Conservation (phyloP, 768 basidiomycete species). For the Hydnum rufescens region DNA sequence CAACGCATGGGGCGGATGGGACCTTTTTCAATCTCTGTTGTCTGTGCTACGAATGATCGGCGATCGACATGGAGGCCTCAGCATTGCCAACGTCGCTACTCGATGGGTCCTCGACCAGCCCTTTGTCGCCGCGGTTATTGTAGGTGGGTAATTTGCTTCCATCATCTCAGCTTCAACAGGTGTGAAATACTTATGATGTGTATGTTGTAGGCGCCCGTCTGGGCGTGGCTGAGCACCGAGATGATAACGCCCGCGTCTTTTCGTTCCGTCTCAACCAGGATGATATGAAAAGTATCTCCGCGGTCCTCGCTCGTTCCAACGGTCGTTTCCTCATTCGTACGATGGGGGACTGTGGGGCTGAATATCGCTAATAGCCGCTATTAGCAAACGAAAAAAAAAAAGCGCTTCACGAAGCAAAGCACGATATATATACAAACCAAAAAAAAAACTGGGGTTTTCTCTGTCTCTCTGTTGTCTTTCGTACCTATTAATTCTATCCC, state of each 20-base stretch:
- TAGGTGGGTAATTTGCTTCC: conserved; percentile 28
- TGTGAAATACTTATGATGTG: no score
- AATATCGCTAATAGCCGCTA: conserved; percentile 35
- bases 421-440: no score
- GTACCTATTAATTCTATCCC: no score
- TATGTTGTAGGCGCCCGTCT: conserved; percentile 44
- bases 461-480: no score
- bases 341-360: conserved; percentile 70
- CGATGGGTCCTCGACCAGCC: conserved; percentile 67
- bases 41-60: conserved; percentile 39
- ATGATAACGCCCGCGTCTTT: conserved; percentile 47
- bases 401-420: no score
- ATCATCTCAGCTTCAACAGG: not conserved
- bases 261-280: conserved; percentile 33
- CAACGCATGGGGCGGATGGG: conserved; percentile 61
- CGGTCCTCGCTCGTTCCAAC: conserved; percentile 39
- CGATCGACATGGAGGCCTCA: conserved; percentile 30
- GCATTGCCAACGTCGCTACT: conserved; percentile 60
- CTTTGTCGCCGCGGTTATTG: conserved; percentile 60
- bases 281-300: conserved; percentile 44
- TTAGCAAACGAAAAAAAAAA: no score
- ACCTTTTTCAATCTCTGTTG: conserved; percentile 50
- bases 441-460: no score
- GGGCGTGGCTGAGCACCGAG: conserved; percentile 52
- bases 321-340: conserved; percentile 39